Conservation (phyloP, 1,284 basidiomycete genomes). For the Puccinia hordei region DNA sequence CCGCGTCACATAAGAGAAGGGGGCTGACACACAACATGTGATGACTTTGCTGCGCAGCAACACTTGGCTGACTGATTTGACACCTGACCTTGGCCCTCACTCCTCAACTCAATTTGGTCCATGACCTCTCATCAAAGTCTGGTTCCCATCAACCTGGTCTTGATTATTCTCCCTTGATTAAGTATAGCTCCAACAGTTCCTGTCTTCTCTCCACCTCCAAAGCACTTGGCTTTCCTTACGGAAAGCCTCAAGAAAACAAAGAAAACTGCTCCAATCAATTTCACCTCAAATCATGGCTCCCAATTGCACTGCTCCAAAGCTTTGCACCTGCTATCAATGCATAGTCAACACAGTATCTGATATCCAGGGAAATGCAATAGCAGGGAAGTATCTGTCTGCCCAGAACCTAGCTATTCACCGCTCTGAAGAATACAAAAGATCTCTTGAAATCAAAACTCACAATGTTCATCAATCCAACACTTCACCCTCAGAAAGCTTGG, state of each 20-base stretch:
- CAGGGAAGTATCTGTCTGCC: slow-evolving; percentile 1
- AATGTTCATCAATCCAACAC: neutral
- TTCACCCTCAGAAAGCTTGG: neutral
- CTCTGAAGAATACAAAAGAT: neutral
- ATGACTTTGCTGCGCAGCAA: too few species aligned
- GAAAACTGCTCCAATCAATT: too few species aligned
- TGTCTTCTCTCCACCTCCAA: too few species aligned
- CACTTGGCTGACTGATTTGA: neutral
- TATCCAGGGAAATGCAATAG: neutral
- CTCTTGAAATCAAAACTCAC: neutral
- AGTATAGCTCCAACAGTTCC: too few species aligned
- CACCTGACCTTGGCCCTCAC: neutral
- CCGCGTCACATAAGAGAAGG: too few species aligned
- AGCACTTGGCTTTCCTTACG: too few species aligned
- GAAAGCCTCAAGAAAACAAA: too few species aligned
- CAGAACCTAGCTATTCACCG: slow-evolving; percentile 5
- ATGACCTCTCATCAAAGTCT: too few species aligned
- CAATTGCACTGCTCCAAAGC: neutral
- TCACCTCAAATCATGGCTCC: neutral
- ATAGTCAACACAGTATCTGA: neutral
- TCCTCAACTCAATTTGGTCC: neutral
- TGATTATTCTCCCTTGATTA: too few species aligned
- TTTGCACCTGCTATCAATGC: slow-evolving; percentile 14
- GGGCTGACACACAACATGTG: too few species aligned
- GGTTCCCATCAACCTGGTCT: too few species aligned